These are phyloP conservation scores for Lipomyces mesembrius DNA, from an alignment of 805 yeast species.

Conservation along the genomic window DNA sequence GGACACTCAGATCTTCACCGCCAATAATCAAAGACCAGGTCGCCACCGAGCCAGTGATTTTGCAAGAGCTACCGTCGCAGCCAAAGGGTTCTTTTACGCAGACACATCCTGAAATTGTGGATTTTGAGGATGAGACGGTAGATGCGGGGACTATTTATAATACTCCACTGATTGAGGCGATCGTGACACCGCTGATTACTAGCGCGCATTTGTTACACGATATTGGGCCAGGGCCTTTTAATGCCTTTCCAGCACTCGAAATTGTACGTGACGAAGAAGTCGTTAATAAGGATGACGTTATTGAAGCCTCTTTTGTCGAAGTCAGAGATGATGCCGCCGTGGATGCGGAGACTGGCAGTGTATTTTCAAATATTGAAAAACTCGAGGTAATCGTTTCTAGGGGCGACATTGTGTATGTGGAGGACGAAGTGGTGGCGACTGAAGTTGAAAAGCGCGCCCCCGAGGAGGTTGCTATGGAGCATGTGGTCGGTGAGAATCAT, in stretches of 20 bases:
- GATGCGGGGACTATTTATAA: background rate
- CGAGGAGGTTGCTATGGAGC: background rate
- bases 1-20: too few relatives aligned
- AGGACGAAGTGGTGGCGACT: constrained; percentile 9
- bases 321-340: background rate
- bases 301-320: background rate
- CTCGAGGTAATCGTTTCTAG: constrained; percentile 6
- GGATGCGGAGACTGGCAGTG: background rate
- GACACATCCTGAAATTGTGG: constrained; percentile 11
- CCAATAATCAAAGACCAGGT: constrained; percentile 2
- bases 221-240: background rate
- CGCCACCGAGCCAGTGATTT: background rate
- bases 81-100: background rate
- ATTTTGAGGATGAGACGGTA: constrained; percentile 11
- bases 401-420: constrained; percentile 7
- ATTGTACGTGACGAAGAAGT: background rate
- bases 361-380: background rate
- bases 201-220: background rate
- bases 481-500: background rate
- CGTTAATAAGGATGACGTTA: background rate
- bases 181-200: background rate
- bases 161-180: constrained; percentile 20
- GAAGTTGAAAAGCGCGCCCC: background rate
- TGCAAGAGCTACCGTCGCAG: background rate
- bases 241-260: constrained; percentile 7